Conservation (phyloP, 139 green algal species). For the Tetraselmis chui region DNA sequence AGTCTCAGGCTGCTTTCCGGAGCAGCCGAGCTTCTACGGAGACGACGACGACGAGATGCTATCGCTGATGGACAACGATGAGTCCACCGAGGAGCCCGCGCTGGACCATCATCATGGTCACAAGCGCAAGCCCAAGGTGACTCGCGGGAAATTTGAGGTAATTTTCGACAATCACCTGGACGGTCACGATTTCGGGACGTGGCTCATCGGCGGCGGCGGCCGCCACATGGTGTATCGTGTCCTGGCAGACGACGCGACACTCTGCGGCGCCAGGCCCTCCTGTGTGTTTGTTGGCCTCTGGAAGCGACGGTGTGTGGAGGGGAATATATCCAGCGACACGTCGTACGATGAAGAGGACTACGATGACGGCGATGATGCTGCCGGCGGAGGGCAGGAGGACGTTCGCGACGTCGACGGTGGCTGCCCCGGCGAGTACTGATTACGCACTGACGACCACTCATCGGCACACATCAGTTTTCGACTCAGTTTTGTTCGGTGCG, state of each 20-base stretch:
- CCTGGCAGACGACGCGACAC: neutral
- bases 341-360: neutral
- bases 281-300: neutral
- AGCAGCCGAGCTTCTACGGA: neutral
- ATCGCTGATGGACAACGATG: neutral
- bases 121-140: neutral
- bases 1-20: neutral
- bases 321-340: neutral
- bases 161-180: neutral
- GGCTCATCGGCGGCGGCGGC: neutral
- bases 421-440: too few species aligned
- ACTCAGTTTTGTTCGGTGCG: too few species aligned
- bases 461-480: too few species aligned
- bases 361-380: neutral
- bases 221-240: neutral
- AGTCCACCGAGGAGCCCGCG: too few species aligned
- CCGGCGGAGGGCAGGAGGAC: too few species aligned
- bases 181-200: neutral
- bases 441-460: too few species aligned
- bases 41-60: neutral
- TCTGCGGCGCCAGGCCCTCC: neutral
- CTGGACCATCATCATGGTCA: neutral
- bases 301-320: neutral
- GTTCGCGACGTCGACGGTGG: too few species aligned
- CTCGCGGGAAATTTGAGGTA: neutral